These are phyloP conservation scores for Annulohypoxylon truncatum DNA, from an alignment of 2,329 filamentous ascomycete genomes.

Conservation along the genomic window DNA sequence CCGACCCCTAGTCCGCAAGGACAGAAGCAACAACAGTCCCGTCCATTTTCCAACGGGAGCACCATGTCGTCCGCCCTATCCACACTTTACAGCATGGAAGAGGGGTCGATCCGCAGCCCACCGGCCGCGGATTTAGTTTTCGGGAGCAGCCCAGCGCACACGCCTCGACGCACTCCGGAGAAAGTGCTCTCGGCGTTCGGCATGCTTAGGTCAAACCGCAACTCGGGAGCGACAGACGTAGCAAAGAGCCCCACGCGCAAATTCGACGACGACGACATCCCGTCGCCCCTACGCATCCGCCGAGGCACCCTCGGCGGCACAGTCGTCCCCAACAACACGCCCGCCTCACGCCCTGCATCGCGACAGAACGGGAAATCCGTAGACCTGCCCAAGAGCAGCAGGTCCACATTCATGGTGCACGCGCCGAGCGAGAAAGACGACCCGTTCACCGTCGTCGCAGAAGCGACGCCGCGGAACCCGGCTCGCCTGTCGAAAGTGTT, in stretches of 20 bases:
- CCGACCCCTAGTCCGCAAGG: slow-evolving; percentile 29
- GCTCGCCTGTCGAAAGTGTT: slow-evolving; percentile 47
- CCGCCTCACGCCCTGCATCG: not conserved
- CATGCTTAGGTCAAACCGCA: slow-evolving; percentile 15
- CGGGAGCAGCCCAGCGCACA: slow-evolving; percentile 15
- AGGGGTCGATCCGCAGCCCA: slow-evolving; percentile 53
- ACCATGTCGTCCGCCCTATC: slow-evolving; percentile 65
- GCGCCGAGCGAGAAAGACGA: slow-evolving; percentile 38
- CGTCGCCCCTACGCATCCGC: slow-evolving; percentile 27
- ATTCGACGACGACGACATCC: slow-evolving; percentile 26
- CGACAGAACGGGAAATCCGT: not conserved
- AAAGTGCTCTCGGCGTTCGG: slow-evolving; percentile 29
- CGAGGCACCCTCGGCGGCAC: slow-evolving; percentile 30
- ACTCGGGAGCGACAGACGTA: not conserved
- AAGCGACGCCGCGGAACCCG: slow-evolving; percentile 33
- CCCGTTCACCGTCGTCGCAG: slow-evolving; percentile 44
- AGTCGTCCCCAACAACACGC: not conserved
- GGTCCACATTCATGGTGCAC: slow-evolving; percentile 37
- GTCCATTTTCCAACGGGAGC: slow-evolving; percentile 51
- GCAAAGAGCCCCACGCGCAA: slow-evolving; percentile 13
- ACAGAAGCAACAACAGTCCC: slow-evolving; percentile 21
- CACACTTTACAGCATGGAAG: slow-evolving; percentile 67
- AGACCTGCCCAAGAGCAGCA: slow-evolving; percentile 9
- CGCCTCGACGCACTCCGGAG: slow-evolving; percentile 12
- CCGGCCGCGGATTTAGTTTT: slow-evolving; percentile 20